These are phyloP conservation scores for Basidiobolus meristosporus DNA, from an alignment of 371 early-diverging fungal genomes.

Conservation along the genomic window DNA sequence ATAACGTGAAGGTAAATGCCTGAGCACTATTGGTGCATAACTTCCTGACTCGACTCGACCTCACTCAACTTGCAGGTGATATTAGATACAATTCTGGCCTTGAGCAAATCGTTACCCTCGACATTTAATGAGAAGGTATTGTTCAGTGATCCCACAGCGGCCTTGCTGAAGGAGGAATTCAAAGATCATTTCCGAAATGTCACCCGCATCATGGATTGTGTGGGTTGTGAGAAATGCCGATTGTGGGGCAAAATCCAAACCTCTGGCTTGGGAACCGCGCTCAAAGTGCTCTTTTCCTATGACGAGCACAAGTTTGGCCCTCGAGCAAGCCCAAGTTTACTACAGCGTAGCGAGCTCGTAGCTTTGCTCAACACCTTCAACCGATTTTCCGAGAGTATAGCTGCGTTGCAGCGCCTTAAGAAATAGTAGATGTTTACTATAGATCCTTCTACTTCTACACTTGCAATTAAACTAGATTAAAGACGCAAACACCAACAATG, in stretches of 20 bases:
- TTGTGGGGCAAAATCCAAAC: conserved; percentile 94
- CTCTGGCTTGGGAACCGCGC: conserved; percentile 73
- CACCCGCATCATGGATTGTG: conserved; percentile 92
- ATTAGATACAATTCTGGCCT: conserved; percentile 28
- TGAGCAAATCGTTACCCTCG: conserved; percentile 34
- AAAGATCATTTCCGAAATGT: conserved; percentile 87
- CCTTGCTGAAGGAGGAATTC: conserved; percentile 58
- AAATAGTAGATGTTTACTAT: too few relatives aligned
- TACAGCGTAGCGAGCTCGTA: conserved; percentile 77
- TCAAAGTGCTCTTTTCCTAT: conserved; percentile 85
- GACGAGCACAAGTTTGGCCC: conserved; percentile 28
- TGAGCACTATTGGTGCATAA: too few relatives aligned
- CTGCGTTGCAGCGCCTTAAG: conserved; percentile 46
- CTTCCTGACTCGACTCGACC: neutral
- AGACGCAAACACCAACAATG: too few relatives aligned
- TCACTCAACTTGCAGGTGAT: neutral
- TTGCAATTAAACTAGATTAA: too few relatives aligned
- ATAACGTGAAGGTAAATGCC: conserved; percentile 14
- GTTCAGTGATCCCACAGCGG: conserved; percentile 24
- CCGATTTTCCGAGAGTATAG: conserved; percentile 62
- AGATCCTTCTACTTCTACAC: too few relatives aligned
- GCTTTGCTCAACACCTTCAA: conserved; percentile 81
- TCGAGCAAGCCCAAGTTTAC: conserved; percentile 18
- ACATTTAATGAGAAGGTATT: conserved; percentile 78
- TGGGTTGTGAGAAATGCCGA: conserved; percentile 94